phyloP scores from a whole-genome alignment of 352 stramenopile genomes.

The Pilasporangium apinafurcum region DNA sequence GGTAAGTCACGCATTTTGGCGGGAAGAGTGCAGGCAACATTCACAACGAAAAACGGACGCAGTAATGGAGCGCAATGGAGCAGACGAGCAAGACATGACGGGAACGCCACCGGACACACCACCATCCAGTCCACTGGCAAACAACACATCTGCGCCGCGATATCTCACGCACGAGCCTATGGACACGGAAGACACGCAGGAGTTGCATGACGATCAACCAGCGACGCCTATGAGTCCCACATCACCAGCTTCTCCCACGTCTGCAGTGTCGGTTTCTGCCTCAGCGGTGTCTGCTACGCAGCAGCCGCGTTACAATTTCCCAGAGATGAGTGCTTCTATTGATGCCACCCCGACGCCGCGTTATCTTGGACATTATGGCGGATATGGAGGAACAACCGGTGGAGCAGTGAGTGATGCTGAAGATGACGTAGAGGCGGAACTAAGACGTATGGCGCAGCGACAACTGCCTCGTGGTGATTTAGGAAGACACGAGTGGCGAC shows the following conservation, averaged over 20 bases:
- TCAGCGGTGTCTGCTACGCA: slow-evolving; percentile 78
- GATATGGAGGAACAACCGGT: slow-evolving; percentile 1
- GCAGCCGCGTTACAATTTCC: slow-evolving; percentile 59
- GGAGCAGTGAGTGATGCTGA: slow-evolving; percentile 23
- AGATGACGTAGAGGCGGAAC: slow-evolving; percentile 72
- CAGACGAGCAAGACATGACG: background rate
- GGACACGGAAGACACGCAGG: slow-evolving; percentile 6
- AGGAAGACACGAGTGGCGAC: slow-evolving; percentile 64
- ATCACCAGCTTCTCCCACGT: slow-evolving; percentile 63
- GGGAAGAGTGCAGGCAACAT: no score
- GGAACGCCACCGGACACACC: slow-evolving; percentile 49
- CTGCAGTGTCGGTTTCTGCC: slow-evolving; percentile 63
- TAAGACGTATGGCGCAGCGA: slow-evolving; percentile 70
- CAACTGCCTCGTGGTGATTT: slow-evolving; percentile 74
- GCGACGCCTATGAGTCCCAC: slow-evolving; percentile 25
- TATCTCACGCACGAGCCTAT: slow-evolving; percentile 41
- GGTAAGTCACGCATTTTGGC: no score
- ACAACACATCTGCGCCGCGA: slow-evolving; percentile 13
- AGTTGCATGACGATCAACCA: slow-evolving; percentile 6
- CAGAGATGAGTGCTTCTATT: slow-evolving; percentile 78
- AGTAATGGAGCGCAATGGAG: background rate
- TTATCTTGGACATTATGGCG: slow-evolving; percentile 60
- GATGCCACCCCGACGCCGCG: slow-evolving; percentile 67
- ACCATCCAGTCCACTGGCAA: slow-evolving; percentile 43
- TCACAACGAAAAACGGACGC: no score